Conservation (phyloP, 2,329 filamentous ascomycete genomes). For the Curvularia lunata region DNA sequence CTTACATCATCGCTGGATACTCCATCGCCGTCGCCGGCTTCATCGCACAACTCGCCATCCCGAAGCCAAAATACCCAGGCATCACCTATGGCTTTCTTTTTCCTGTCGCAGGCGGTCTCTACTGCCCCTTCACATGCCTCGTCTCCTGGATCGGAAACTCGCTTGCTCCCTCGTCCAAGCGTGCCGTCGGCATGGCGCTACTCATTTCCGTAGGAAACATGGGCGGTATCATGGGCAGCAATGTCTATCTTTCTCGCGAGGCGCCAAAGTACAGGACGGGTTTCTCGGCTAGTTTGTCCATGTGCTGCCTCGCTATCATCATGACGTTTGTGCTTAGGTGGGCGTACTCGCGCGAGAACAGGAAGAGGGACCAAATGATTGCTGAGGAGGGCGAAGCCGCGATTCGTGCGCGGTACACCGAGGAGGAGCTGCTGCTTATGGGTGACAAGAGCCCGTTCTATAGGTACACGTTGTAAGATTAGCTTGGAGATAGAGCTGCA, state of each 20-base stretch:
- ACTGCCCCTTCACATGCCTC: slow-evolving; percentile 47
- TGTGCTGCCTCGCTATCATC: slow-evolving; percentile 55
- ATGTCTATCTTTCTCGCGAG: slow-evolving; percentile 59
- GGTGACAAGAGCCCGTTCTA: slow-evolving; percentile 54
- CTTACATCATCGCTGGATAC: slow-evolving; percentile 61
- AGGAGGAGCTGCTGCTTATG: slow-evolving; percentile 50
- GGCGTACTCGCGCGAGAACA: slow-evolving; percentile 51
- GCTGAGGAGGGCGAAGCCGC: slow-evolving; percentile 41
- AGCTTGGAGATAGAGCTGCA: neutral
- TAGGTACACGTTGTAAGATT: slow-evolving; percentile 42
- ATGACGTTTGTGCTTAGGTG: slow-evolving; percentile 51
- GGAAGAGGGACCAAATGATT: slow-evolving; percentile 34
- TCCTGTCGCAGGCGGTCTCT: slow-evolving; percentile 45
- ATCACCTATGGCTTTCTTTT: slow-evolving; percentile 55
- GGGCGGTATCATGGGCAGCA: slow-evolving; percentile 51
- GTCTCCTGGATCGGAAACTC: slow-evolving; percentile 48
- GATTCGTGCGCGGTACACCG: slow-evolving; percentile 47
- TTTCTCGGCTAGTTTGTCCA: slow-evolving; percentile 57
- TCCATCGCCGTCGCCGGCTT: slow-evolving; percentile 61
- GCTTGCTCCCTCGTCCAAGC: slow-evolving; percentile 44
- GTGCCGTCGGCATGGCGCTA: slow-evolving; percentile 59
- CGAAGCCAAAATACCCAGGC: slow-evolving; percentile 51
- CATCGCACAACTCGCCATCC: slow-evolving; percentile 58
- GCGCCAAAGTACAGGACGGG: slow-evolving; percentile 59
- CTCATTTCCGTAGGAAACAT: slow-evolving; percentile 57